Conservation (phyloP, 441 rosid species). For the Isatis lusitanica region DNA sequence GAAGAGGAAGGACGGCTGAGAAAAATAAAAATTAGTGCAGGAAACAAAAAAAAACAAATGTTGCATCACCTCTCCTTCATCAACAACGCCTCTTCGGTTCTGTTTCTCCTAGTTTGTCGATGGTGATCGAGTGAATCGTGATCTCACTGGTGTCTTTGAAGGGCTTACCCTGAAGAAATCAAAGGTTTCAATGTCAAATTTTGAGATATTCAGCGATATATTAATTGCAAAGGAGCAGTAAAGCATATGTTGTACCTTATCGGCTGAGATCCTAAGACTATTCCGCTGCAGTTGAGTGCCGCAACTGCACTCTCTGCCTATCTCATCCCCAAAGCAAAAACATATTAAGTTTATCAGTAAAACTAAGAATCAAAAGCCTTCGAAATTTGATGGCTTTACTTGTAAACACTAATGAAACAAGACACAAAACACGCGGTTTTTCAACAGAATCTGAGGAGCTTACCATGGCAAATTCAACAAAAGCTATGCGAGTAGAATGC, state of each 20-base stretch:
- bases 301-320: slow-evolving; percentile 33
- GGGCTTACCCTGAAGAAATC: slow-evolving; percentile 27
- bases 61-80: slow-evolving; percentile 18
- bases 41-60: not conserved
- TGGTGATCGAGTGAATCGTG: slow-evolving; percentile 4
- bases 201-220: not conserved
- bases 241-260: slow-evolving; percentile 18
- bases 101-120: slow-evolving; percentile 16
- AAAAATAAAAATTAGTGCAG: not conserved
- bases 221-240: not conserved
- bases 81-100: not conserved
- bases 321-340: not conserved
- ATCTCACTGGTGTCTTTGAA: slow-evolving; percentile 32
- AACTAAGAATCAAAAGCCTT: not conserved
- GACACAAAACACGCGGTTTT: not conserved
- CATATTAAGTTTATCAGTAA: not conserved
- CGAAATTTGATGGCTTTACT: not conserved
- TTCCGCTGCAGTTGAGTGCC: slow-evolving; percentile 27
- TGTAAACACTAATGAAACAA: not conserved
- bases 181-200: not conserved
- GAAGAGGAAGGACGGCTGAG: not conserved
- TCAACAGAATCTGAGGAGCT: too few relatives aligned
- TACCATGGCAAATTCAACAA: slow-evolving; percentile 62
- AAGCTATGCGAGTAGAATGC: slow-evolving; percentile 66
- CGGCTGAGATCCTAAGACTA: slow-evolving; percentile 27